Evolutionary conservation across 1,139 yeast species (phyloP).

Genomic region (Zhuliangozyma blackwelliae): DNA sequence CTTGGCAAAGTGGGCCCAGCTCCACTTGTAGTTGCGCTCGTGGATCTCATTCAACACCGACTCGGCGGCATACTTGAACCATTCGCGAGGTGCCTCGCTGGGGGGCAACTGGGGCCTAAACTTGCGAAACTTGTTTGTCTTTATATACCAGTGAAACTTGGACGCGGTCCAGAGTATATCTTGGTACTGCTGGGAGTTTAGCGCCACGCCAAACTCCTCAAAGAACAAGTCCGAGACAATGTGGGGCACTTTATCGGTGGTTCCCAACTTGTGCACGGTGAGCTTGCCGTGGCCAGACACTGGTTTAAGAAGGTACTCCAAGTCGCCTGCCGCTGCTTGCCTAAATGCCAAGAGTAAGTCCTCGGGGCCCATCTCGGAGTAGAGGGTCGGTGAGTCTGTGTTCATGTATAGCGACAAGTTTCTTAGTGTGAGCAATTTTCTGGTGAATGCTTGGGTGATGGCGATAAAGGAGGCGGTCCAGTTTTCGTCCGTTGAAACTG

Average conservation of each 20-base stretch:
- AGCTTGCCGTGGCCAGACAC: constrained; percentile 86
- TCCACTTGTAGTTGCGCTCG: constrained; percentile 75
- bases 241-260: constrained; percentile 69
- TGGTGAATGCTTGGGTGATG: constrained; percentile 61
- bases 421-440: constrained; percentile 73
- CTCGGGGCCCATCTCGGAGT: constrained; percentile 36
- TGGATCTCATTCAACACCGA: constrained; percentile 77
- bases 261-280: constrained; percentile 72
- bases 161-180: constrained; percentile 81
- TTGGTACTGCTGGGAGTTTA: constrained; percentile 81
- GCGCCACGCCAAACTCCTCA: constrained; percentile 80
- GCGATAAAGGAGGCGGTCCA: constrained; percentile 89
- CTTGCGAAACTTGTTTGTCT: constrained; percentile 70
- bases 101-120: constrained; percentile 62
- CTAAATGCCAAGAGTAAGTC: constrained; percentile 42
- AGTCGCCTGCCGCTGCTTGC: constrained; percentile 18
- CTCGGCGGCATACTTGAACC: constrained; percentile 79
- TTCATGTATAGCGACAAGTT: constrained; percentile 84
- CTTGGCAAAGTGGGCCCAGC: constrained; percentile 76
- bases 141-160: constrained; percentile 71
- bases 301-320: constrained; percentile 76
- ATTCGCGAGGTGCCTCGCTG: constrained; percentile 65
- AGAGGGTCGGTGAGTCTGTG: constrained; percentile 56
- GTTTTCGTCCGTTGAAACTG: constrained; percentile 78
- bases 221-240: constrained; percentile 72